phyloP scores from a whole-genome alignment of 164 flowering plant species.

The Umbilicus rupestris region DNA sequence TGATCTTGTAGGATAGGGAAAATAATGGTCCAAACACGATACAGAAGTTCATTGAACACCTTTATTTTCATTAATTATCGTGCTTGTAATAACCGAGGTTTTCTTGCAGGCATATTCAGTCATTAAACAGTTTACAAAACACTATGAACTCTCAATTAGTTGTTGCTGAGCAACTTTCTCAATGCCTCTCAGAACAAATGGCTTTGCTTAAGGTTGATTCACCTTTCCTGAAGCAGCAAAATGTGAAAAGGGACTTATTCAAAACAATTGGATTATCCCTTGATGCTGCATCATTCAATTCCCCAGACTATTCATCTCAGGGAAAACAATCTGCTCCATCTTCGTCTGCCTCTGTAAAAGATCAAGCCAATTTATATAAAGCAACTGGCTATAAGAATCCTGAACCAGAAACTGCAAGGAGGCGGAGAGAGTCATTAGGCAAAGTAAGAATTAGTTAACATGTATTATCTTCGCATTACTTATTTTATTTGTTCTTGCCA shows the following conservation, averaged over 20 bases:
- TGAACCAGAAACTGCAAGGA: conserved; percentile 75
- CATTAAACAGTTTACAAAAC: conserved; percentile 59
- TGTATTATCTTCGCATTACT: neutral
- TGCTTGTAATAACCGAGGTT: neutral
- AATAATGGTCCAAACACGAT: neutral
- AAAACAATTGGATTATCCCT: conserved; percentile 73
- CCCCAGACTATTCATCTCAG: conserved; percentile 33
- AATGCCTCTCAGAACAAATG: conserved; percentile 84
- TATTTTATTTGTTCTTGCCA: neutral
- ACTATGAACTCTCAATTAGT: conserved; percentile 71
- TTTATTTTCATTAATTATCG: neutral
- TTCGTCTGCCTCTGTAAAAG: conserved; percentile 25
- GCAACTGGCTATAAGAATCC: conserved; percentile 29
- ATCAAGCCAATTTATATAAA: conserved; percentile 31
- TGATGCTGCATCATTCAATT: conserved; percentile 43
- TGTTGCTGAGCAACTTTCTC: conserved; percentile 79
- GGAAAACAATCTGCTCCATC: conserved; percentile 28
- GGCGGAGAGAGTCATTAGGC: conserved; percentile 86
- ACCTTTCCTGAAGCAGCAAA: conserved; percentile 32
- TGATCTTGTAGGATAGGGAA: neutral
- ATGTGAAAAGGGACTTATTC: conserved; percentile 62
- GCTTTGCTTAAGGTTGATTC: conserved; percentile 49
- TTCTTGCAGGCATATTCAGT: conserved; percentile 49
- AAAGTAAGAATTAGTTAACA: conserved; percentile 32
- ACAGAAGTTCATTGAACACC: neutral